These are phyloP conservation scores for Sedum album DNA, from an alignment of 164 flowering plant species.

Conservation along the genomic window DNA sequence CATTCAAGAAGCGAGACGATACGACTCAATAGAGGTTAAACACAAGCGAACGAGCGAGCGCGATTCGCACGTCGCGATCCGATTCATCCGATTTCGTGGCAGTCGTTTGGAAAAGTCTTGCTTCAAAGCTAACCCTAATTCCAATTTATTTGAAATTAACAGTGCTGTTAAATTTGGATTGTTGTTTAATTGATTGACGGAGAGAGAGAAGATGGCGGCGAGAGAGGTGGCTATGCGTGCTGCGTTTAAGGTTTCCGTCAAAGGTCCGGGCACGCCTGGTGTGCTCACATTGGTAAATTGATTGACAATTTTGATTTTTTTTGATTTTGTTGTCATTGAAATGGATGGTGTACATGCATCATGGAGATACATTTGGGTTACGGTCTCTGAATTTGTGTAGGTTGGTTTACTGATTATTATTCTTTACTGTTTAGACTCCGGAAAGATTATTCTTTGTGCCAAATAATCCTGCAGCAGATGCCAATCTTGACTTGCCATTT, in stretches of 20 bases:
- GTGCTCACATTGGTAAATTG: constrained; percentile 48
- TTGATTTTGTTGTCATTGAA: not conserved
- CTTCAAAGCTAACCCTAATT: not conserved
- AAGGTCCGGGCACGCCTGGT: constrained; percentile 69
- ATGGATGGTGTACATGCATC: not conserved
- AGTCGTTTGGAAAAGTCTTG: not conserved
- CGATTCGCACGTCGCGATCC: not conserved
- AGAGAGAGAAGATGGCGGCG: constrained; percentile 25
- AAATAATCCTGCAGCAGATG: constrained; percentile 45
- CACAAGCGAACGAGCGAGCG: too few species aligned
- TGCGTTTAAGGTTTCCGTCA: constrained; percentile 51
- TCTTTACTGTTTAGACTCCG: constrained; percentile 33
- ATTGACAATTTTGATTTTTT: not conserved
- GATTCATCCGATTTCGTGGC: not conserved
- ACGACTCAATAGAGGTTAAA: not conserved
- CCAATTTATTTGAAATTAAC: not conserved
- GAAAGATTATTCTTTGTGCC: constrained; percentile 56
- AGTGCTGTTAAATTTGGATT: not conserved
- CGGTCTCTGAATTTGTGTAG: not conserved
- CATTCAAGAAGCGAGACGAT: not conserved
- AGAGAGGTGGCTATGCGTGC: constrained; percentile 54
- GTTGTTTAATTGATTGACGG: not conserved
- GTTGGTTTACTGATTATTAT: not conserved
- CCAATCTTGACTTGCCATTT: constrained; percentile 48
- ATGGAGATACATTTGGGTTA: too few species aligned